Percentiles rank a stretch among this genome's conserved stretches.
Conservation (phyloP, 1,284 basidiomycete species). For the Papiliotrema nemorosa region DNA sequence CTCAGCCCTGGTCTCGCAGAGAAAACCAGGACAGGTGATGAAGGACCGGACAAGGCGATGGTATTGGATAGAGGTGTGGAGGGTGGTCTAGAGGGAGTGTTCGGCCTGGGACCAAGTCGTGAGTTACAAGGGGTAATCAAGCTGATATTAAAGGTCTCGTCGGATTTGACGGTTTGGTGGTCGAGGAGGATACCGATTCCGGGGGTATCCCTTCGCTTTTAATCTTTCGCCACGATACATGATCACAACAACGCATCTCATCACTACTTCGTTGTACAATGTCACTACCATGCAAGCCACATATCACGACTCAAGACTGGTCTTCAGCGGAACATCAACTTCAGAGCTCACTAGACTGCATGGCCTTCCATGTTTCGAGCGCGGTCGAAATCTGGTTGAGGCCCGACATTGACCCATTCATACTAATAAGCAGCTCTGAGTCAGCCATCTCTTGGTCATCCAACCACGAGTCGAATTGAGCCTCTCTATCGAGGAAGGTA, state of each 20-base stretch:
- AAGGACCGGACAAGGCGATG: slow-evolving; percentile 61
- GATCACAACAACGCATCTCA: neutral
- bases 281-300: slow-evolving; percentile 31
- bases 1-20: neutral
- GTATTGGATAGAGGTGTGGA: slow-evolving; percentile 78
- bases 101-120: slow-evolving; percentile 23
- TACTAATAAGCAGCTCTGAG: slow-evolving; percentile 13
- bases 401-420: slow-evolving; percentile 11
- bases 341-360: slow-evolving; percentile 31
- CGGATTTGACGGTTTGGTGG: slow-evolving; percentile 75
- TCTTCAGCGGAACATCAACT: neutral
- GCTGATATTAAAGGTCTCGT: slow-evolving; percentile 52
- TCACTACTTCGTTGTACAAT: neutral
- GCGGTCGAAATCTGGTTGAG: slow-evolving; percentile 24
- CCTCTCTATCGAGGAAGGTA: slow-evolving; percentile 30
- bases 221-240: slow-evolving; percentile 20
- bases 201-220: slow-evolving; percentile 53
- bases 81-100: slow-evolving; percentile 53
- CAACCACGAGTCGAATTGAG: slow-evolving; percentile 26
- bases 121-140: slow-evolving; percentile 13
- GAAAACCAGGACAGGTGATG: slow-evolving; percentile 2
- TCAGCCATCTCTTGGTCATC: slow-evolving; percentile 15
- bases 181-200: slow-evolving; percentile 68
- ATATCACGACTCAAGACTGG: slow-evolving; percentile 34
- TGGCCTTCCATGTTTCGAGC: slow-evolving; percentile 29